Base-by-base conservation (phyloP, 148 eudicot species). In the Heliosperma pusillum region DNA sequence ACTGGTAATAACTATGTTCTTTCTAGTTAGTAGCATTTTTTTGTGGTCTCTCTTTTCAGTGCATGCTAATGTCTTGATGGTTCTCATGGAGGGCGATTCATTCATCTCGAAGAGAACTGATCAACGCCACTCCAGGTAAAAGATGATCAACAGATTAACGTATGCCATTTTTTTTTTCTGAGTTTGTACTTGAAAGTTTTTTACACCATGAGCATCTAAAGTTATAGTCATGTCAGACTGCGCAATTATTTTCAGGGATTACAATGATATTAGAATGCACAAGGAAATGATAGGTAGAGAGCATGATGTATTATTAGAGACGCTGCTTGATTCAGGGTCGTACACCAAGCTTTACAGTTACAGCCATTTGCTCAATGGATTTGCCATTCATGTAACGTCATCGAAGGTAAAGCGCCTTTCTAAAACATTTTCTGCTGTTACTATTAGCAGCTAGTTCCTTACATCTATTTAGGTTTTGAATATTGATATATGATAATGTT, bases 331-430 rank as follows among this genome's bases (percentile, higher is more conserved):
- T 45, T 78, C 79, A 21, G 82, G 86, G 12, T 79, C 86, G 30
- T 89, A 85, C 71, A 71, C 71, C 58, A 89, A 87, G 78, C 84
- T 89, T 24, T 87, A 87, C 81, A 89, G 92, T 80, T 89, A 87
- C 78, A 84, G 83, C 82, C 93, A 89, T 78, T 76, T 87, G 81
- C 81, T 87, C 56, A 89, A 89, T 78, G 93, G 93, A 74, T 89
- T 89, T 69, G 86, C 90, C 27, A 47, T 89, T 74, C 82, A 85
- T 64, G 82, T 81, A 50, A 73, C 79, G 0, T 77, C 81, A 6
- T 74, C 81, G 29, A 57, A 87, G 86, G 90, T 87, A 79, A 45
- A 52, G 53, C 9, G 25, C 27, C 57, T 29, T 33, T 8, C 0
- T 3, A 19, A 15, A 26, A 30, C 10, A 9, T 73, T 47, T 55